Evolutionary conservation across 1,284 basidiomycete species (phyloP).

Genomic region (Ganoderma multipileum): DNA sequence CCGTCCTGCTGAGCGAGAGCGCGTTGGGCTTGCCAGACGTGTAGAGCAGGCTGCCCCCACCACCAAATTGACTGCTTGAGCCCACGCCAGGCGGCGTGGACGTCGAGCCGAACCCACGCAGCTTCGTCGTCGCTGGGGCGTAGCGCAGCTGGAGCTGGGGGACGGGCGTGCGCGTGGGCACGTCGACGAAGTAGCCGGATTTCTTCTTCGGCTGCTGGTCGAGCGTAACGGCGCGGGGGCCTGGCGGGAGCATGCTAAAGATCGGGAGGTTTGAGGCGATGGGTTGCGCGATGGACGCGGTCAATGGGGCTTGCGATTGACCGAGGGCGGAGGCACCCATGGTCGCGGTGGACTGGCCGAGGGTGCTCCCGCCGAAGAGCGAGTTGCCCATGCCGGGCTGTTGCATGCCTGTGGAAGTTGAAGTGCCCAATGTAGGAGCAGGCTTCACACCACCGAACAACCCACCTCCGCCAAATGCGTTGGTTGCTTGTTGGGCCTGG

Average conservation of each 20-base stretch:
- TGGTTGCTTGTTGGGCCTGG: slow-evolving; percentile 41
- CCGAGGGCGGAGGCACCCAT: slow-evolving; percentile 50
- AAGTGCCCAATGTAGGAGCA: slow-evolving; percentile 41
- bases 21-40: slow-evolving; percentile 58
- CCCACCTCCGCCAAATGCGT: slow-evolving; percentile 44
- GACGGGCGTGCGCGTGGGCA: slow-evolving; percentile 69
- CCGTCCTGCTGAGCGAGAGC: slow-evolving; percentile 55
- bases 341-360: slow-evolving; percentile 39
- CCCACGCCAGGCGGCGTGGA: slow-evolving; percentile 46
- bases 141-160: slow-evolving; percentile 67
- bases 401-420: slow-evolving; percentile 49
- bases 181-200: slow-evolving; percentile 71
- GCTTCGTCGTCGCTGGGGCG: slow-evolving; percentile 67
- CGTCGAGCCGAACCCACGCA: slow-evolving; percentile 70
- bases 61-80: slow-evolving; percentile 44
- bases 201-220: slow-evolving; percentile 77
- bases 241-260: slow-evolving; percentile 75
- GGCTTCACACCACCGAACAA: slow-evolving; percentile 51
- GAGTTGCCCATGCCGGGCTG: slow-evolving; percentile 46
- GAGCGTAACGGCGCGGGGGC: slow-evolving; percentile 64
- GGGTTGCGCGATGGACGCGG: slow-evolving; percentile 89
- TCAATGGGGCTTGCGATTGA: slow-evolving; percentile 63
- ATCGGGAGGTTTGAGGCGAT: slow-evolving; percentile 86
- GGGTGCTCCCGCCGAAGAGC: slow-evolving; percentile 53
- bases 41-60: slow-evolving; percentile 47